Conservation (phyloP, 2,329 filamentous ascomycete genomes). For the Penicillium paneum region DNA sequence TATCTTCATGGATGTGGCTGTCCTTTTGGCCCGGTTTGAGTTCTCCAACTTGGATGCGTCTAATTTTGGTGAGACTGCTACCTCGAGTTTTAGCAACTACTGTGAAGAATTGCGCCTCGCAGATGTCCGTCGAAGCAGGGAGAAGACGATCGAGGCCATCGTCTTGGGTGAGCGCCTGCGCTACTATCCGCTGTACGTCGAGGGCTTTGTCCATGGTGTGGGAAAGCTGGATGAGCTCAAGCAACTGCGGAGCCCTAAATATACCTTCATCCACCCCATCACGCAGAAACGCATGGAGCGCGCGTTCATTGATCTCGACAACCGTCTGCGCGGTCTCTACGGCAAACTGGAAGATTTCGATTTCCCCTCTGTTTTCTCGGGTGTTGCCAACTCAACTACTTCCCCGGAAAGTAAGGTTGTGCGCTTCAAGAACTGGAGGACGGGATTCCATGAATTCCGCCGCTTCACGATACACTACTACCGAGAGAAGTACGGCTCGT, state of each 20-base stretch:
- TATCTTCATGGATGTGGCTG: conserved; percentile 60
- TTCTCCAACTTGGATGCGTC: conserved; percentile 62
- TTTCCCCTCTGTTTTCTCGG: conserved; percentile 84
- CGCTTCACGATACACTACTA: conserved; percentile 70
- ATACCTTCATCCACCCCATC: conserved; percentile 63
- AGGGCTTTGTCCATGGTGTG: conserved; percentile 86
- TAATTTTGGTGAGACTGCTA: conserved; percentile 61
- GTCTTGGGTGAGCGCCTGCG: conserved; percentile 87
- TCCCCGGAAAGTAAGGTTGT: conserved; percentile 71
- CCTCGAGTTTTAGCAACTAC: conserved; percentile 55
- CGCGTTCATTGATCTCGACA: conserved; percentile 74
- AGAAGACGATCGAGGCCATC: conserved; percentile 85
- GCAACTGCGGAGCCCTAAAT: conserved; percentile 66
- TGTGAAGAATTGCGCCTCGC: conserved; percentile 72
- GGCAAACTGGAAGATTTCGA: conserved; percentile 80
- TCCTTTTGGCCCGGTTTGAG: conserved; percentile 55
- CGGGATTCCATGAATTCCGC: conserved; percentile 70
- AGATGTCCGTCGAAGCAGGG: conserved; percentile 76
- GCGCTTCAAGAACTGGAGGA: conserved; percentile 80
- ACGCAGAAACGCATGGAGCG: conserved; percentile 79
- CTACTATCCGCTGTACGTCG: conserved; percentile 77
- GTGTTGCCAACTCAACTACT: conserved; percentile 79
- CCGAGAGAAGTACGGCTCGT: conserved; percentile 64
- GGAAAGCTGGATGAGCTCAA: conserved; percentile 77
- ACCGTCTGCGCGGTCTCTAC: conserved; percentile 67